phyloP scores from a whole-genome alignment of 148 eudicot species.

The Rhododendron simsii region DNA sequence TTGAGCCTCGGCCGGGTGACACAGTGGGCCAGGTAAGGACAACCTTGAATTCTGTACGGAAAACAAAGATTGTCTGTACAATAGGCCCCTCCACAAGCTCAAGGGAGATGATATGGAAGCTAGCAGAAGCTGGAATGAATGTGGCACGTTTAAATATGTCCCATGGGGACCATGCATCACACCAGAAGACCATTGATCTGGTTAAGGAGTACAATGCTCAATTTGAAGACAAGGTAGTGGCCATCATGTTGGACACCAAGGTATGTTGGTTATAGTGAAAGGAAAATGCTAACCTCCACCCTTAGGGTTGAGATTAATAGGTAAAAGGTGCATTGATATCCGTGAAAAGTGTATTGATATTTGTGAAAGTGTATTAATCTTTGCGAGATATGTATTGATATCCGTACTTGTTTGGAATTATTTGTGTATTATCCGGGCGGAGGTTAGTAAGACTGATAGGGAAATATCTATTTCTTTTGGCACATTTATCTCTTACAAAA shows the following conservation, averaged over 20 bases:
- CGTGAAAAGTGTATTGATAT: no score
- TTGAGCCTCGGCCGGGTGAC: constrained; percentile 43
- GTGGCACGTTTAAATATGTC: constrained; percentile 99
- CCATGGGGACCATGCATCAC: constrained; percentile 93
- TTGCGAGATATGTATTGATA: no score
- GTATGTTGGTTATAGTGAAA: constrained; percentile 26
- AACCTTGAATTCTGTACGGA: constrained; percentile 36
- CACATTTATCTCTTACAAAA: background rate
- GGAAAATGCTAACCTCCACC: background rate
- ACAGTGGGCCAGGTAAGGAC: constrained; percentile 20
- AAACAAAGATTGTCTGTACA: constrained; percentile 94
- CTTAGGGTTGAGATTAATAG: no score
- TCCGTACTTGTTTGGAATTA: no score
- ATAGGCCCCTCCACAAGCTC: constrained; percentile 95
- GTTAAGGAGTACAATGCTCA: constrained; percentile 93
- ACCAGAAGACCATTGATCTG: constrained; percentile 87
- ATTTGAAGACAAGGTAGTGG: constrained; percentile 75
- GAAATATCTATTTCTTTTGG: background rate
- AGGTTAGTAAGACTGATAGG: no score
- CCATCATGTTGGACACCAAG: constrained; percentile 98
- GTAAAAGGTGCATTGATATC: no score
- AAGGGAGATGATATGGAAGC: constrained; percentile 95
- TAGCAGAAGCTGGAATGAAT: constrained; percentile 94
- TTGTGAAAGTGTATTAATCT: no score
- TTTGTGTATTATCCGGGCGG: no score